Evolutionary conservation across 345 rosid species (phyloP), one percentile per base, ranked within the genome.

Genomic region (Corchorus olitorius): DNA sequence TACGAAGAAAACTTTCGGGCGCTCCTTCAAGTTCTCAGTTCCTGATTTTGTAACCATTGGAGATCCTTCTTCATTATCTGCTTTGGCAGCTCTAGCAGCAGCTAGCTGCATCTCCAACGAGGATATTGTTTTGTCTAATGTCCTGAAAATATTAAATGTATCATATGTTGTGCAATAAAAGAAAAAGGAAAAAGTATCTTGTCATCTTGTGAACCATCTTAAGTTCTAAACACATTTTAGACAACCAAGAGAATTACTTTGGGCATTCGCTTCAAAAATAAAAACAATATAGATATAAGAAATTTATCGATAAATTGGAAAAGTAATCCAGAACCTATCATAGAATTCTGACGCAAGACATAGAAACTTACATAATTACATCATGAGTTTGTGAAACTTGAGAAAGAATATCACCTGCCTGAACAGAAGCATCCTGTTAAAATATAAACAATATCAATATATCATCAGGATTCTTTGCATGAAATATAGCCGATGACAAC

Each of bases 371-470:
- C 99, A 86, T 78, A 87, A 93, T 92, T 65, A 92, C 91, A 81
- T 92, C 89, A 83, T 86, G 97, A 77, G 98, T 91, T 85, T 92
- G 97, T n/a, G 95, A 86, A 79, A 96, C 97, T 83, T 84, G 94
- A 77, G 97, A 96, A 78, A 89, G 84, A 81, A 93, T 92, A 80
- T 96, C 97, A 56, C 88, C 87, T 48, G 86, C 84, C 86, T 78
- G 84, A 37, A 78, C 75, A 71, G 79, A 89, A 78, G 79, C 79
- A 79, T 81, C 91, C 97, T 87, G 78, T 60, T 70, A 82, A 41
- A 76, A 16, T 13, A 76, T 17, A 76, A 73, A 75, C 45, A 55
- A 76, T 50, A 27, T 27, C 27, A 27, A 27, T 27, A 27, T 27
- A 81, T 54, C 58, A 45, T 70, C 62, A 78, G 73, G 72, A 75